A percentile compares a stretch with the other conserved stretches of the same genome.
These are phyloP conservation scores for Hericium rajendrae DNA, from an alignment of 768 basidiomycete genomes.

Conservation along the genomic window DNA sequence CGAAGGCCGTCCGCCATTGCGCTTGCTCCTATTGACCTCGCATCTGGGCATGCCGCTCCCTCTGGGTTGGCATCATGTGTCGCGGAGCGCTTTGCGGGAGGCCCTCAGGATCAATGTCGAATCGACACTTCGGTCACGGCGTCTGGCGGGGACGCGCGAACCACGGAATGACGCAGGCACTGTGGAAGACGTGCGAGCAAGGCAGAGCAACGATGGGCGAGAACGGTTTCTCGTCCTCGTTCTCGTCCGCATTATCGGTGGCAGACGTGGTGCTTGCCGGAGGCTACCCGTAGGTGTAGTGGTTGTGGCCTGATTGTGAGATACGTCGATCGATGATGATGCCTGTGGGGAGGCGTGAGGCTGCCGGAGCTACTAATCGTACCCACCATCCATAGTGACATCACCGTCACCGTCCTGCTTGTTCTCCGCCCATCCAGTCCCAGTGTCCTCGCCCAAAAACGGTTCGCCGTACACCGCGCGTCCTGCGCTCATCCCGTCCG, in stretches of 20 bases:
- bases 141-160: constrained; percentile 62
- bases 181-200: constrained; percentile 21
- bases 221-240: constrained; percentile 4
- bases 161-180: constrained; percentile 71
- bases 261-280: constrained; percentile 4
- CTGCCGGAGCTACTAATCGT: no score
- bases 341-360: neutral
- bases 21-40: no score
- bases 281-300: neutral
- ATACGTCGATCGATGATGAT: neutral
- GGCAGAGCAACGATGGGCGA: constrained; percentile 58
- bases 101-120: constrained; percentile 74
- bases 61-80: neutral
- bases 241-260: constrained; percentile 8
- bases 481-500: constrained; percentile 23
- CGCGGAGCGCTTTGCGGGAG: constrained; percentile 33
- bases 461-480: constrained; percentile 77
- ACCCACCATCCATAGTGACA: neutral
- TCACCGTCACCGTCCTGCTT: neutral
- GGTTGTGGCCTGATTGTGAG: neutral
- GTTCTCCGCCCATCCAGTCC: neutral
- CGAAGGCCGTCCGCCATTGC: no score
- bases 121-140: constrained; percentile 77
- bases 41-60: no score
- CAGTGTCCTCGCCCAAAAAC: constrained; percentile 33